A percentile compares a stretch with the other conserved stretches of the same genome.
These are phyloP conservation scores for Osmanthus fragrans DNA, from an alignment of 257 asterid genomes.

Conservation along the genomic window DNA sequence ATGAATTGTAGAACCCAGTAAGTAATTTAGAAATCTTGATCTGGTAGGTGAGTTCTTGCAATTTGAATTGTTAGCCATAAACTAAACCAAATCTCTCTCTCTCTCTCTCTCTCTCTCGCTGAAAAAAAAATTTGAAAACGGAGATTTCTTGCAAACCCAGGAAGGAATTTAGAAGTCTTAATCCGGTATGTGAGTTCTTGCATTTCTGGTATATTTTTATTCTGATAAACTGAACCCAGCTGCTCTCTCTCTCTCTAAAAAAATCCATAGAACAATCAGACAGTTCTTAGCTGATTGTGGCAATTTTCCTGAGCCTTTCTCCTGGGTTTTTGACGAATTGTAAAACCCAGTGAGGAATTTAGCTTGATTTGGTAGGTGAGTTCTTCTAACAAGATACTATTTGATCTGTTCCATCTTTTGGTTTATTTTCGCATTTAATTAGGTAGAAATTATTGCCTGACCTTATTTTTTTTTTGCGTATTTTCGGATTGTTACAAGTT, in stretches of 20 bases:
- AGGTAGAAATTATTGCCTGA: neutral
- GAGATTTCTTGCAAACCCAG: constrained; percentile 26
- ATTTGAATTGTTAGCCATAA: neutral
- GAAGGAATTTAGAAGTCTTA: constrained; percentile 28
- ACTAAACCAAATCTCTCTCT: constrained; percentile 5
- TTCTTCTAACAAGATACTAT: neutral
- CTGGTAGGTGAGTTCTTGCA: constrained; percentile 30
- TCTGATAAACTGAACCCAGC: neutral
- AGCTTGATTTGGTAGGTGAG: neutral
- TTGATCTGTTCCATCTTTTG: neutral
- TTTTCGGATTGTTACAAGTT: neutral
- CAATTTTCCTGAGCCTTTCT: neutral
- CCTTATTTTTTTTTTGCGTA: neutral
- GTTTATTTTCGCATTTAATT: neutral
- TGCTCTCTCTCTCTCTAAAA: neutral
- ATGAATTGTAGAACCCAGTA: constrained; percentile 17
- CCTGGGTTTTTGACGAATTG: neutral
- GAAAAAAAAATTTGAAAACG: neutral
- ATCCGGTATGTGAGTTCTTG: constrained; percentile 42
- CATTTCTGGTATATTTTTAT: constrained; percentile 16
- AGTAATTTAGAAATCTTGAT: constrained; percentile 10
- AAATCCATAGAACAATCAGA: neutral
- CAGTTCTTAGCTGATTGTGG: neutral
- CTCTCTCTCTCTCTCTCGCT: constrained; percentile 20
- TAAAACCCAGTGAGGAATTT: neutral